phyloP scores from a whole-genome alignment of 2,329 filamentous ascomycete species.

The Talaromyces marneffei region DNA sequence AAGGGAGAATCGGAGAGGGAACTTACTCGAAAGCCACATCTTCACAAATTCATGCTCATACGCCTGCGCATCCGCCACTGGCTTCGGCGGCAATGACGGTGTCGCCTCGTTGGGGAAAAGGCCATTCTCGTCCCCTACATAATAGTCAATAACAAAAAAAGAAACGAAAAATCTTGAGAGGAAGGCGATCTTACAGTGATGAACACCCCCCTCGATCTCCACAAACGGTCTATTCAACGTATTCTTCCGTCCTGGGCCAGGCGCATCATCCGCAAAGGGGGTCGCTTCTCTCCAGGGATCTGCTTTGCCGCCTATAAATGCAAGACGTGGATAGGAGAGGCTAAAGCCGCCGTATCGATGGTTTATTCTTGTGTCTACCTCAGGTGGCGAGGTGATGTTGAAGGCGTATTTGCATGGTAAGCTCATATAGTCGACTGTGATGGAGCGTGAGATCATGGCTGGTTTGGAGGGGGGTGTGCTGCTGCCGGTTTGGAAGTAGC shows the following conservation, averaged over 20 bases:
- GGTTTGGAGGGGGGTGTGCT: slow-evolving; percentile 59
- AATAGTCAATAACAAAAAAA: neutral
- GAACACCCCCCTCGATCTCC: slow-evolving; percentile 48
- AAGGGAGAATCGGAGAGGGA: neutral
- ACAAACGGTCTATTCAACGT: slow-evolving; percentile 64
- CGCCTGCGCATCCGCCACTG: slow-evolving; percentile 44
- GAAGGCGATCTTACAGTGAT: slow-evolving; percentile 14
- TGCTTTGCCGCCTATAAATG: slow-evolving; percentile 68
- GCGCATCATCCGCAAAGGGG: slow-evolving; percentile 60
- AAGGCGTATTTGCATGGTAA: slow-evolving; percentile 62
- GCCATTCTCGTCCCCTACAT: slow-evolving; percentile 45
- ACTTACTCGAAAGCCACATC: slow-evolving; percentile 43
- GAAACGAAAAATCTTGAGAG: neutral
- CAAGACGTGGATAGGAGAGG: slow-evolving; percentile 69
- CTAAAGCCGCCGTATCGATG: slow-evolving; percentile 72
- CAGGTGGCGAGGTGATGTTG: slow-evolving; percentile 59
- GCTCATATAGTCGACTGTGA: slow-evolving; percentile 59
- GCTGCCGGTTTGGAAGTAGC: slow-evolving; percentile 69
- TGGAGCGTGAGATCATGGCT: slow-evolving; percentile 65
- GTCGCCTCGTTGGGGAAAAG: slow-evolving; percentile 50
- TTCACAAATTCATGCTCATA: slow-evolving; percentile 44
- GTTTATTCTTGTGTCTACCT: slow-evolving; percentile 53
- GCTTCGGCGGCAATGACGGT: slow-evolving; percentile 39
- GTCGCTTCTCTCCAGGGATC: slow-evolving; percentile 77
- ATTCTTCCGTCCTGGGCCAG: slow-evolving; percentile 46